Percentiles rank a stretch among this genome's conserved stretches.
Evolutionary conservation across 2,329 filamentous ascomycete species (phyloP).

Genomic region (Nemania bipapillata): DNA sequence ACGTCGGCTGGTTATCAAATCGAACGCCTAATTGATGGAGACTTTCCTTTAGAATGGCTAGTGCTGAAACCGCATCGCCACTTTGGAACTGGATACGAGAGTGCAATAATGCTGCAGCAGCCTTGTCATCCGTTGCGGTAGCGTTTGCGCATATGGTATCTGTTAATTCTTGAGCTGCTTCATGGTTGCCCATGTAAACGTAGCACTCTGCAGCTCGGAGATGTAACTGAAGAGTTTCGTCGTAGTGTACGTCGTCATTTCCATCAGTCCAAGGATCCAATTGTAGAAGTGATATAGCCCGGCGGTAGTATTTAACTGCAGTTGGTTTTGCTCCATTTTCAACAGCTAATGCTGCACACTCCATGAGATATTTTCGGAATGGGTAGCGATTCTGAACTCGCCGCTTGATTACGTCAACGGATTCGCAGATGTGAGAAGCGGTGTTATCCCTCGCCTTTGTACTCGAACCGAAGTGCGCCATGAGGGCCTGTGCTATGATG

Average conservation of each 20-base stretch:
- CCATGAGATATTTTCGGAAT: conserved; percentile 80
- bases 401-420: conserved; percentile 77
- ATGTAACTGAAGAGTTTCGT: conserved; percentile 84
- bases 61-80: conserved; percentile 76
- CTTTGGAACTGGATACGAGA: conserved; percentile 80
- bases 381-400: conserved; percentile 69
- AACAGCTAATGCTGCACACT: conserved; percentile 79
- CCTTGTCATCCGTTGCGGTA: conserved; percentile 79
- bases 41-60: conserved; percentile 76
- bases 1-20: conserved; percentile 73
- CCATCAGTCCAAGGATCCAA: conserved; percentile 78
- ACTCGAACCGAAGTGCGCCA: conserved; percentile 74
- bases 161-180: conserved; percentile 75
- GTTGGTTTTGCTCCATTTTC: conserved; percentile 86
- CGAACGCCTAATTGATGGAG: conserved; percentile 74
- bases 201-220: conserved; percentile 84
- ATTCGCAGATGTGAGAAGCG: conserved; percentile 83
- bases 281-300: conserved; percentile 82
- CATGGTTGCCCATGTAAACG: conserved; percentile 78
- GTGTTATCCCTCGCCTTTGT: conserved; percentile 74
- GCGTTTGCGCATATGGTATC: conserved; percentile 75
- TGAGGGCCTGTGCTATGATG: conserved; percentile 81
- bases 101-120: conserved; percentile 83
- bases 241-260: conserved; percentile 78
- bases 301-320: conserved; percentile 82